Evolutionary conservation across 805 yeast genomes (phyloP), one percentile per base, ranked within the genome.

Genomic region (Candida berthetii): DNA sequence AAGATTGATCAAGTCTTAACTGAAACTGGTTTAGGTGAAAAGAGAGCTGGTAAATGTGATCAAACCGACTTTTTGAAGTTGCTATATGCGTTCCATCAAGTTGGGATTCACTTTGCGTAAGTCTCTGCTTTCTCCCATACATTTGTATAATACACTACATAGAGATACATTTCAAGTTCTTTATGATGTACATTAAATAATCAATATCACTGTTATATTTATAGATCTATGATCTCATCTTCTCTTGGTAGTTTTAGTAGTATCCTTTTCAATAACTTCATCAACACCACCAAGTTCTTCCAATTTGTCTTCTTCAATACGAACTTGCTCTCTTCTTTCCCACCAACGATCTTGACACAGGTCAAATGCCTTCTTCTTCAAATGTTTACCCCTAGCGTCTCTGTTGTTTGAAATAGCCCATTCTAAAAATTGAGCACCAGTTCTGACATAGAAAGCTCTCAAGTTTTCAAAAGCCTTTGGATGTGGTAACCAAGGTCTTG

Each of bases 401-500:
- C 85, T 74, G 52, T 88, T 85, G 57, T 82, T 85, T 4, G 93
- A 82, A 49, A 89, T 85, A 1, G 95, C 87, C 97, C 98, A 91
- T 58, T 88, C 88, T 52, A 91, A 72, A 64, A 91, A 91, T 22
- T 79, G 77, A 5, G 91, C 82, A 43, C 96, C 95, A 1, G 95
- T 80, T 55, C 96, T 82, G 18, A 83, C 67, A 60, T 93, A 91
- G 65, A 91, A 91, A 2, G 78, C 81, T 50, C 96, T 79, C 45
- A 91, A 68, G 2, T 78, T 66, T 65, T 91, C 98, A 54, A 91
- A 93, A 7, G 96, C 82, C 56, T 90, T 89, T 29, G 99, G 99
- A 60, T 90, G 97, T 37, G 98, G 97, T 42, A 91, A 72, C 96
- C 96, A 91, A 15, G 99, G 96, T 59, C 96, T 78, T 36, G 83